Evolutionary conservation across 2,329 filamentous ascomycete species (phyloP), one percentile per base, ranked within the genome.

Genomic region (Sporothrix phasma): DNA sequence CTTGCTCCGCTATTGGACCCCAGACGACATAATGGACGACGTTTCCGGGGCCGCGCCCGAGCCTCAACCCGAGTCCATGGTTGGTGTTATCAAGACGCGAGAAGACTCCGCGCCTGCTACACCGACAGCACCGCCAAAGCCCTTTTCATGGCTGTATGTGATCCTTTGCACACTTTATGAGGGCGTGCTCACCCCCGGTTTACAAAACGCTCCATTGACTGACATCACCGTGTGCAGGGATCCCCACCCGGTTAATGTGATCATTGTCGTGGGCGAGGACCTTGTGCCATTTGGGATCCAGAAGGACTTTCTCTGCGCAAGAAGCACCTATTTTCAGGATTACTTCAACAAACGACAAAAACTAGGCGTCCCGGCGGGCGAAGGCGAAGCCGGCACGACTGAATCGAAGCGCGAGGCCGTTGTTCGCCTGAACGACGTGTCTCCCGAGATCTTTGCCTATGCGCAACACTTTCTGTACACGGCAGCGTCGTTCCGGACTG

Each of bases 271-370:
- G 31, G 83, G 83, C 0, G 73, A 76, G 2, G 76, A 82, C 0
- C 79, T 83, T 69, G 72, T 72, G 15, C 81, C 82, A 0, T 86
- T 84, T 68, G 81, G 80, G 11, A 78, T 86, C 13, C 83, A 85
- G 66, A 83, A 82, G 66, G 80, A 85, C 70, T 83, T 84, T 63
- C 74, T 86, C 26, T 82, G 80, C 66, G 74, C 78, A 34, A 79
- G 79, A 67, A 84, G 81, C 8, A 69, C 73, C 2, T 78, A 76
- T 69, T 85, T 81, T 68, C 74, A 74, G 5, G 70, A 75, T 2
- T 73, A 79, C 64, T 84, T 85, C 53, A 17, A n/a, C 41, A 46
- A 53, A 6, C 6, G 6, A 19, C n/a, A 34, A 29, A 6, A 19
- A n/a, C 19, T n/a, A n/a, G 58, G 56, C 6, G 26, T 22, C 6